These are phyloP conservation scores for Penicillium odoratum DNA, from an alignment of 495 filamentous ascomycete species.

Conservation along the genomic window DNA sequence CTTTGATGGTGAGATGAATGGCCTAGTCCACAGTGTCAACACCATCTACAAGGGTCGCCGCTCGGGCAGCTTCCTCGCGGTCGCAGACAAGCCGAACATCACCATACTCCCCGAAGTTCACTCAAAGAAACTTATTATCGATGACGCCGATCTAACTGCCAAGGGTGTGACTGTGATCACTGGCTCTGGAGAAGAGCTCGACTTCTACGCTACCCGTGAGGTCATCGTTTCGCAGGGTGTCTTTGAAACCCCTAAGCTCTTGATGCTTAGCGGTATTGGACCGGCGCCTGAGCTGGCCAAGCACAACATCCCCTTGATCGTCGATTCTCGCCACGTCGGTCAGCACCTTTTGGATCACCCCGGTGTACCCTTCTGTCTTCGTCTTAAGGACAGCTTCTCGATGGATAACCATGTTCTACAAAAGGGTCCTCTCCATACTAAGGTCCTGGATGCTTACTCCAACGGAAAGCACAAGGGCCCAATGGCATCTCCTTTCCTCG, in stretches of 20 bases:
- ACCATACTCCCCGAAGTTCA: conserved; percentile 48
- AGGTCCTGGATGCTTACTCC: conserved; percentile 46
- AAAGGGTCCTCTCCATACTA: conserved; percentile 40
- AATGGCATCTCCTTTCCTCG: conserved; percentile 50
- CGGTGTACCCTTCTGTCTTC: conserved; percentile 54
- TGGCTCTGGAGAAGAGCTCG: conserved; percentile 16
- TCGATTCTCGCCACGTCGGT: conserved; percentile 51
- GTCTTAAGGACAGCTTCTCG: conserved; percentile 54
- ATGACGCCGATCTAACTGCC: conserved; percentile 33
- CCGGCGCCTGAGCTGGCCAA: conserved; percentile 44
- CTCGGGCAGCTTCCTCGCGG: conserved; percentile 50
- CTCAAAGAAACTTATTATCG: conserved; percentile 56
- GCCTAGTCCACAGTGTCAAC: conserved; percentile 55
- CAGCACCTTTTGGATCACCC: conserved; percentile 61
- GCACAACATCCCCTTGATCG: conserved; percentile 47
- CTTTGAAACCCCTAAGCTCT: conserved; percentile 48
- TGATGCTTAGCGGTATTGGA: conserved; percentile 51
- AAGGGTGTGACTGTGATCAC: conserved; percentile 50
- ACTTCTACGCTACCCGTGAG: conserved; percentile 42
- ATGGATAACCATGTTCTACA: conserved; percentile 57
- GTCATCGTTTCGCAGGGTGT: conserved; percentile 48
- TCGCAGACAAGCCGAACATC: conserved; percentile 57
- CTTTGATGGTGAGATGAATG: conserved; percentile 55
- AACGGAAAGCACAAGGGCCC: conserved; percentile 50
- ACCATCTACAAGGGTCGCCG: conserved; percentile 60